Conservation (phyloP, 768 basidiomycete species). For the Pulveroboletus sp. region DNA sequence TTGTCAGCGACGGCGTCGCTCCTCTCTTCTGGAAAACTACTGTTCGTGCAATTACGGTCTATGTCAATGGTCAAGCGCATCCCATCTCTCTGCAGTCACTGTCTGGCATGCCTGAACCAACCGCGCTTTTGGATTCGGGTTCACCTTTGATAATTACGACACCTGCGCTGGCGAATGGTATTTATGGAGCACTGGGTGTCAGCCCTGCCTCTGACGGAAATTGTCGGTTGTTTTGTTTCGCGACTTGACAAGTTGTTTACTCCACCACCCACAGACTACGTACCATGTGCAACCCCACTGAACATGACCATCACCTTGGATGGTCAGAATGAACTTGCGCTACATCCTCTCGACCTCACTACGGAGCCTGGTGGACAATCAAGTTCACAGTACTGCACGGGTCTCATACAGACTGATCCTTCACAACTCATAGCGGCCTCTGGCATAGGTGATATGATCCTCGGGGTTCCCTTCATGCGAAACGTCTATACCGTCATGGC, state of each 20-base stretch:
- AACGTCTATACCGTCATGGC: constrained; percentile 77
- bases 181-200: constrained; percentile 72
- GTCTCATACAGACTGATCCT: constrained; percentile 61
- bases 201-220: constrained; percentile 53
- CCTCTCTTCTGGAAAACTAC: constrained; percentile 59
- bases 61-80: constrained; percentile 40
- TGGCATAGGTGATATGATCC: constrained; percentile 60
- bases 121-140: constrained; percentile 71
- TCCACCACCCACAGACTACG: constrained; percentile 49
- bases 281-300: constrained; percentile 65
- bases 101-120: constrained; percentile 43
- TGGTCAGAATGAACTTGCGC: constrained; percentile 47
- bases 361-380: constrained; percentile 41
- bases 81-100: constrained; percentile 40
- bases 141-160: constrained; percentile 64
- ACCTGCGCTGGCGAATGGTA: constrained; percentile 58
- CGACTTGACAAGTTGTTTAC: constrained; percentile 1
- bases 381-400: constrained; percentile 47
- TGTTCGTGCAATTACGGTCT: constrained; percentile 57
- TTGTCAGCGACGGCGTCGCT: constrained; percentile 40
- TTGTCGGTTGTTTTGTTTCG: constrained; percentile 41
- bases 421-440: constrained; percentile 34
- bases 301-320: constrained; percentile 69
- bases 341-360: constrained; percentile 77
- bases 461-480: constrained; percentile 74